A percentile compares a stretch with the other conserved stretches of the same genome.
Conservation (phyloP, 805 yeast species). For the Starmerella floricola region DNA sequence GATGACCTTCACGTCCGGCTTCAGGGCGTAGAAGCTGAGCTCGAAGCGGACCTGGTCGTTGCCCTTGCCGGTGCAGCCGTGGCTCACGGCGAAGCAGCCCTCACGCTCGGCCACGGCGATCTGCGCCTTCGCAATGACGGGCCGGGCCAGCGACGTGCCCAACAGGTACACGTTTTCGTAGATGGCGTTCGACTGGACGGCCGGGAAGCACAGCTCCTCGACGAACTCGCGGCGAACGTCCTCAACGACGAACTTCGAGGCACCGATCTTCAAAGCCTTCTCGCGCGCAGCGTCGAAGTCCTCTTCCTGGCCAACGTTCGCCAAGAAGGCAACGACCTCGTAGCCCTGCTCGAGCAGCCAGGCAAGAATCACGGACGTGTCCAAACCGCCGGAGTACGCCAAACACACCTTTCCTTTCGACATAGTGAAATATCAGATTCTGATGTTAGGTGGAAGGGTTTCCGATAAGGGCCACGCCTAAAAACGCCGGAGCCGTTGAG, state of each 20-base stretch:
- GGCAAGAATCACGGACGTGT: constrained; percentile 93
- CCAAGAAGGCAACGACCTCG: constrained; percentile 96
- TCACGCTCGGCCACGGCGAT: constrained; percentile 92
- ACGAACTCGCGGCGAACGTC: constrained; percentile 95
- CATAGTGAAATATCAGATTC: constrained; percentile 42
- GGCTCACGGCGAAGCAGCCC: constrained; percentile 97
- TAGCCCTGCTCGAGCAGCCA: constrained; percentile 97
- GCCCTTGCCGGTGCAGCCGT: constrained; percentile 99
- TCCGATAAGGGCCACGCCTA: background rate
- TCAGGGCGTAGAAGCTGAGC: constrained; percentile 89
- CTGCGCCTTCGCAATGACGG: constrained; percentile 97
- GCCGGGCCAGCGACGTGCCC: constrained; percentile 98
- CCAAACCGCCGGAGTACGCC: constrained; percentile 98
- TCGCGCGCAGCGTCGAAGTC: constrained; percentile 94
- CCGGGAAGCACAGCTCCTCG: constrained; percentile 86
- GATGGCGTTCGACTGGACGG: constrained; percentile 93
- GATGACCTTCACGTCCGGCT: constrained; percentile 91
- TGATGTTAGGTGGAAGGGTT: no score
- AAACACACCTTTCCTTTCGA: constrained; percentile 97
- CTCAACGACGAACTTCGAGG: constrained; percentile 83
- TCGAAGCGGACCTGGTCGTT: constrained; percentile 99
- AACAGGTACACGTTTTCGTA: constrained; percentile 93
- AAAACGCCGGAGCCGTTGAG: background rate
- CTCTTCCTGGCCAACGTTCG: constrained; percentile 98
- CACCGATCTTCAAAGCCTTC: constrained; percentile 94